Evolutionary conservation across 768 basidiomycete species (phyloP), one percentile per base, ranked within the genome.

Genomic region (Pholiota microspora): DNA sequence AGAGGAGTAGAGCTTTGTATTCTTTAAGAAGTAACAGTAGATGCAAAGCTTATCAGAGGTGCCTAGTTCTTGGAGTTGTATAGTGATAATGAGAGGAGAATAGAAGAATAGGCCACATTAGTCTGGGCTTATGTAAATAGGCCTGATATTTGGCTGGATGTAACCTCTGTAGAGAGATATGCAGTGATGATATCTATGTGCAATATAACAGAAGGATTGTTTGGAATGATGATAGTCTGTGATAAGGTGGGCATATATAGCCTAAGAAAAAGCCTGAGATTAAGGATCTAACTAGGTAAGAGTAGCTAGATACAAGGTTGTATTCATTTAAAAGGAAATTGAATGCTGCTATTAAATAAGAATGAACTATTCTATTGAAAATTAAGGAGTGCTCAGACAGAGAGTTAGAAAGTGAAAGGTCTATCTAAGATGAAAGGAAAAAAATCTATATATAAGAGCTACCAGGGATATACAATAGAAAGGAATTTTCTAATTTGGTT

Each of bases 221-320:
- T 28, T 4, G 25, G 46, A 7, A 47, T 28, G 31, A 47, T 47
- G 21, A 47, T 15, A 16, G 46, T 47, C n/a, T 18, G 4, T 8
- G 6, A 2, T 3, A 47, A 12, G 1, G 31, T 10, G 27, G 71
- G 69, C 59, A 76, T 69, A n/a, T n/a, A 0, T 62, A 27, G 4
- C 71, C 70, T 7, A 75, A 42, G 0, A 68, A 69, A 48, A 75
- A 75, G 4, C 73, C 71, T 10, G 2, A 3, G 3, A 3, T 15
- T 34, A 34, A 34, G 15, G 9, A 10, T 10, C 32, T 9, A 34
- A 34, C 32, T 10, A 34, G 32, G 8, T 10, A 34, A 3, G 32
- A 2, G 32, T 34, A 34, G 8, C 8, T 9, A 3, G 32, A 2
- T 3, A 34, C 9, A 10, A 34, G 15, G 15, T 34, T 34, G 15